Conservation (phyloP, 495 filamentous ascomycete species). For the Aspergillus panamensis region DNA sequence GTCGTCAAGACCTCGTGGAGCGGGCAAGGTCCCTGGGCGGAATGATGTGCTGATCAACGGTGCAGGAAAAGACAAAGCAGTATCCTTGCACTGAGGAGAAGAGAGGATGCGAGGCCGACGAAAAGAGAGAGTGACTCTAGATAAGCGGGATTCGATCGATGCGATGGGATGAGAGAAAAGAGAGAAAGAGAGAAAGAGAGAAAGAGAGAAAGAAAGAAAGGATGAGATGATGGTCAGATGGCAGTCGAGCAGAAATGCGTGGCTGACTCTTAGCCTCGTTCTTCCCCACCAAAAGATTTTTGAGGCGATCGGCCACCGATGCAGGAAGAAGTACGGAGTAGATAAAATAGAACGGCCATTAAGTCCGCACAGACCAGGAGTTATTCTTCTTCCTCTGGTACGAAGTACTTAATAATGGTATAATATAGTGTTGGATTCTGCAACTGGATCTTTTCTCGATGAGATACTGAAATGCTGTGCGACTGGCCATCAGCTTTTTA, state of each 20-base stretch:
- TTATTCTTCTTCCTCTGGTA: no score
- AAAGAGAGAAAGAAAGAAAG: neutral
- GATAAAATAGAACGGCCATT: conserved; percentile 12
- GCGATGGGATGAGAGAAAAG: neutral
- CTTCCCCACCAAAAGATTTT: conserved; percentile 27
- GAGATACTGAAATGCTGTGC: neutral
- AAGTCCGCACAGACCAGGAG: conserved; percentile 25
- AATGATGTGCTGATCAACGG: conserved; percentile 7
- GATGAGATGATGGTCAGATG: conserved; percentile 25
- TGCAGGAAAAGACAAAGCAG: conserved; percentile 12
- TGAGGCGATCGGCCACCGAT: conserved; percentile 27
- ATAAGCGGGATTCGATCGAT: conserved; percentile 1
- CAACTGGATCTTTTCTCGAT: neutral
- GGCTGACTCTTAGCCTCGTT: conserved; percentile 17
- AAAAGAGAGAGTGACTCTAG: conserved; percentile 9
- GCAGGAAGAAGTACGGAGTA: neutral
- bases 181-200: neutral
- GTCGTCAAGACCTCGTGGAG: conserved; percentile 16
- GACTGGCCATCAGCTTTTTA: neutral
- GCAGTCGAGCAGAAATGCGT: conserved; percentile 18
- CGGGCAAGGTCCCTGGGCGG: conserved; percentile 20
- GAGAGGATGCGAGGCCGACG: neutral
- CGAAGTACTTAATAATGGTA: no score
- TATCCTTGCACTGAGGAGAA: conserved; percentile 4
- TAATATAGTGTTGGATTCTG: no score